Evolutionary conservation across 306 rosid genomes (phyloP), one percentile per base, ranked within the genome.

Genomic region (Vigna unguiculata): DNA sequence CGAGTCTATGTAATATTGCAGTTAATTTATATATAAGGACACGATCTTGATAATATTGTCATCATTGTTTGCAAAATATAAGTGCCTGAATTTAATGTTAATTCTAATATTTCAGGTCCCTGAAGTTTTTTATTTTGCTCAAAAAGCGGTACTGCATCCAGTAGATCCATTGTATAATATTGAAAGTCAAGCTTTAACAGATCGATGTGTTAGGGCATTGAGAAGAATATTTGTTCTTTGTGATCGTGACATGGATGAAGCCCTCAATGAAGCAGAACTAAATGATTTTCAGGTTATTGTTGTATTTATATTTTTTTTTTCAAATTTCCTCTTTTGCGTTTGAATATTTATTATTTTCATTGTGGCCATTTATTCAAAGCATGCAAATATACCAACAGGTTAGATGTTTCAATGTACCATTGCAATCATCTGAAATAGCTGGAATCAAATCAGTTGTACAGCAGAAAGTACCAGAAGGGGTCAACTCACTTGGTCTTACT

Each of bases 121-220:
- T 13, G 98, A 95, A 72, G 98, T 87, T 72, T 95, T 95, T 85
- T 90, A 89, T 83, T 90, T 81, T 84, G 97, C 97, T 75, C 96
- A 89, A 79, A 95, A 80, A 85, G 97, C 96, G 22, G 97, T 95
- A 66, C 90, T 95, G 60, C 91, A 95, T 88, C 98, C 98, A 0
- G 72, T 89, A 67, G 77, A 85, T 19, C 97, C 97, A n/a, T 87
- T 95, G 86, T 90, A 86, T 78, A 96, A 92, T 88, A 86, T 80
- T 77, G 96, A 88, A 81, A 87, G 77, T 51, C 91, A 79, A 67
- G 66, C 78, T 72, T 81, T 95, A 72, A 89, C 86, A 64, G 96
- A 90, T 41, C 86, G 86, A 47, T 92, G 97, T 83, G 75, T 79
- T 47, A 89, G 93, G 59, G 97, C 97, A 28, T 82, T 95, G 87